Evolutionary conservation across 805 yeast species (phyloP), one percentile per base, ranked within the genome.

Genomic region (Scheffersomyces spartinae): DNA sequence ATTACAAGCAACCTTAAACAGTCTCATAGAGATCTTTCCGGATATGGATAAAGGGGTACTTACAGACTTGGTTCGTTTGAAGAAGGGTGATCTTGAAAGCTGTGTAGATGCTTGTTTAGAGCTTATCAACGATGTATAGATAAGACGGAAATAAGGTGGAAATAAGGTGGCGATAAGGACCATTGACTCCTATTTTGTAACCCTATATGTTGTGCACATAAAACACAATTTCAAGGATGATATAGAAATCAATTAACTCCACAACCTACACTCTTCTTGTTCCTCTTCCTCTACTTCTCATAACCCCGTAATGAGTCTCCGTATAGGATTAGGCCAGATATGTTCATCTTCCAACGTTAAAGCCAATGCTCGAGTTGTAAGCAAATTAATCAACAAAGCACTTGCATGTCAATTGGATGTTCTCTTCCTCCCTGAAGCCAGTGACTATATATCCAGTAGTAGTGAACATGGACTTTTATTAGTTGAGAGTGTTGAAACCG

Each of bases 381-480:
- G 68, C 8, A 57, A 57, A 16, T 56, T 86, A 18, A 73, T 88
- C 10, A 45, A 53, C n/a, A 50, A 60, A 26, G 94, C 97, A 0
- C 65, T 78, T 0, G 52, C 51, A 2, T 45, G 61, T 9, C 68
- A 76, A 3, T 85, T 79, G 9, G 61, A 66, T 34, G 71, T 83
- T 3, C 57, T 91, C 4, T 84, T 91, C 43, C 64, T 88, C 23
- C 97, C 97, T 2, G 98, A 88, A 47, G 97, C 97, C 0, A 67
- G 91, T 4, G 97, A 88, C 47, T 88, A 84, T 47, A 64, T 88
- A 20, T 76, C 94, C 4, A 61, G 71, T 26, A 71, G 71, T 42
- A 76, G 86, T 2, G 47, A 40, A 1, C 86, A 83, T 37, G 74
- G 93, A 1, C 58, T 62, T 26, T 37, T 55, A 15, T 52, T 88